Evolutionary conservation across 352 stramenopile genomes (phyloP).

Genomic region (Globisporangium paddicum): DNA sequence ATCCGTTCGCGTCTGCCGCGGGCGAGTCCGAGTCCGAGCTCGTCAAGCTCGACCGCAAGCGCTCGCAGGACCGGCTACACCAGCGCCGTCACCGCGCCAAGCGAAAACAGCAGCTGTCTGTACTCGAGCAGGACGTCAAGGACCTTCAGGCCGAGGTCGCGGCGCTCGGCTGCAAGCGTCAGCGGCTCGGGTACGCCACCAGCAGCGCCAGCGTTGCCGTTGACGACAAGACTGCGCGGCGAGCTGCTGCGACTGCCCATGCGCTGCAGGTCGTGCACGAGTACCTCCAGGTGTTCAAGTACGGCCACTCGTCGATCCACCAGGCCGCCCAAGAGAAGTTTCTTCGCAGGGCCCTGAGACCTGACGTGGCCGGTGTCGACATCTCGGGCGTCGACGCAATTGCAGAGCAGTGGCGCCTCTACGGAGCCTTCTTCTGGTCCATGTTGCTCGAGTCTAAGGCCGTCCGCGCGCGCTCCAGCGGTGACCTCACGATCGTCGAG

Average conservation of each 20-base stretch:
- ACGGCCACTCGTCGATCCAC: constrained; percentile 14
- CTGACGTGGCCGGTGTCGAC: constrained; percentile 8
- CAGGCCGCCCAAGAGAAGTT: constrained; percentile 7
- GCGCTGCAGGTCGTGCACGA: constrained; percentile 10
- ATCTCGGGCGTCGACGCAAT: constrained; percentile 7
- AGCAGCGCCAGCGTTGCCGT: background rate
- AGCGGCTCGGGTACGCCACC: constrained; percentile 1
- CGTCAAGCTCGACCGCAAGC: constrained; percentile 13
- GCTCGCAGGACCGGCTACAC: constrained; percentile 12
- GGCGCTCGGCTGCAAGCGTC: constrained; percentile 6
- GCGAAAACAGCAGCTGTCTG: constrained; percentile 14
- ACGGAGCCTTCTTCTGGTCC: constrained; percentile 14
- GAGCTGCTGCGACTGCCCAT: background rate
- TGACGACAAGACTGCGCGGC: background rate
- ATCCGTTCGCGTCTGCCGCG: background rate
- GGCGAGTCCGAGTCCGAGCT: background rate
- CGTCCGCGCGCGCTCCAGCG: constrained; percentile 1
- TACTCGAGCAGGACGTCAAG: constrained; percentile 14
- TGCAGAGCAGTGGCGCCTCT: constrained; percentile 12
- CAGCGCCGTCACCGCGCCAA: constrained; percentile 14
- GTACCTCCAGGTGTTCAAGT: constrained; percentile 16
- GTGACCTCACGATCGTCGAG: constrained; percentile 13
- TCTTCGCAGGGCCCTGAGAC: background rate
- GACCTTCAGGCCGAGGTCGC: constrained; percentile 6
- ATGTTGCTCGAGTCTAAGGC: constrained; percentile 10